A percentile compares a stretch with the other conserved stretches of the same genome.
Evolutionary conservation across 306 rosid genomes (phyloP).

Genomic region (Begonia loranthoides): DNA sequence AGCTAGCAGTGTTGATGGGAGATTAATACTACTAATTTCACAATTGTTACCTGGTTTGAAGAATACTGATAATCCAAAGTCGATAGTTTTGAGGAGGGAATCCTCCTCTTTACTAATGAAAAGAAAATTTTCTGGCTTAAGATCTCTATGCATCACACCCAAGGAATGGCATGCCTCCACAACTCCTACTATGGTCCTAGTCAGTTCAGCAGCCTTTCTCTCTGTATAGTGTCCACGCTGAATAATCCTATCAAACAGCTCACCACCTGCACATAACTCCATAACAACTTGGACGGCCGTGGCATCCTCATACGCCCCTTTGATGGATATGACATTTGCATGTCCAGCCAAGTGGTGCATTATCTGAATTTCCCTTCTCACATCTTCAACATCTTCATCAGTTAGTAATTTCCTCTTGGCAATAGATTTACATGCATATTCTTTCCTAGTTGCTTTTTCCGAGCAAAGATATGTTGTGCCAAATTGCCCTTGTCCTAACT

Average conservation of each 20-base stretch:
- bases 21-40: too few species aligned
- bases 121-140: constrained; percentile 96
- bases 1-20: too few species aligned
- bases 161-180: constrained; percentile 90
- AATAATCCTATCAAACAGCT: constrained; percentile 89
- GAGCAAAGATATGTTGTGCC: constrained; percentile 71
- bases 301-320: constrained; percentile 90
- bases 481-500: constrained; percentile 90
- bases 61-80: constrained; percentile 85
- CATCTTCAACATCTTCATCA: constrained; percentile 91
- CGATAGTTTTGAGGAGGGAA: constrained; percentile 89
- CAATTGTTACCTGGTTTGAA: constrained; percentile 76
- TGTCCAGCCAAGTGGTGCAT: constrained; percentile 96
- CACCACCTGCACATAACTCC: constrained; percentile 98
- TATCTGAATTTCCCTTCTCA: constrained; percentile 97
- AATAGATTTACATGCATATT: constrained; percentile 86
- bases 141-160: constrained; percentile 95
- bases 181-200: constrained; percentile 87
- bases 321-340: constrained; percentile 85
- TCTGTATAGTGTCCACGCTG: constrained; percentile 92
- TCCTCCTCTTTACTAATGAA: constrained; percentile 78
- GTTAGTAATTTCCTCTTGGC: constrained; percentile 85
- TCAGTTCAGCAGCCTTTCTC: constrained; percentile 89
- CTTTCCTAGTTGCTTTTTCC: constrained; percentile 64
- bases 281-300: constrained; percentile 92